phyloP scores from a whole-genome alignment of 192 early-diverging fungal genomes.

The Coemansia sp. region DNA sequence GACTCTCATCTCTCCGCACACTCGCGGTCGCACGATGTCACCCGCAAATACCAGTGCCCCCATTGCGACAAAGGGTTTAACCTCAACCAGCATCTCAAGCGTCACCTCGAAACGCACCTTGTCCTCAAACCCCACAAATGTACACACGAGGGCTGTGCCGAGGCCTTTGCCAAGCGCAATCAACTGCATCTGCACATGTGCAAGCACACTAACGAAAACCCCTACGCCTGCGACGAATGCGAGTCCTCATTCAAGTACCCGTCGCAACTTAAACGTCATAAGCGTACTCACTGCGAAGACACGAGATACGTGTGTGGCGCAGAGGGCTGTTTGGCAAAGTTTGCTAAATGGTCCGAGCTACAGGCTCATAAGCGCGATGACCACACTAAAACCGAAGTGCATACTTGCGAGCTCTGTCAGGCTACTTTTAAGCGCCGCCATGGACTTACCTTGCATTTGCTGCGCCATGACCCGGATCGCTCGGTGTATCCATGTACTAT shows the following conservation, averaged over 20 bases:
- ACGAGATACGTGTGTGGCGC: slow-evolving; percentile 47
- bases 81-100: slow-evolving; percentile 58
- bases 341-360: slow-evolving; percentile 57
- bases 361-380: slow-evolving; percentile 41
- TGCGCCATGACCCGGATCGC: slow-evolving; percentile 41
- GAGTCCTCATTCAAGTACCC: slow-evolving; percentile 43
- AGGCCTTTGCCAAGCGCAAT: slow-evolving; percentile 52
- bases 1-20: slow-evolving; percentile 39
- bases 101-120: slow-evolving; percentile 54
- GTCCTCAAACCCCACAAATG: slow-evolving; percentile 42
- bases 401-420: slow-evolving; percentile 36
- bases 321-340: slow-evolving; percentile 20
- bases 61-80: slow-evolving; percentile 46
- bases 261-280: slow-evolving; percentile 48
- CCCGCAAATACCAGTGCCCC: slow-evolving; percentile 33
- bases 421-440: slow-evolving; percentile 34
- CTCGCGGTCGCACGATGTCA: slow-evolving; percentile 21
- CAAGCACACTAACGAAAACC: slow-evolving; percentile 44
- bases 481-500: slow-evolving; percentile 33
- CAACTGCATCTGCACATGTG: slow-evolving; percentile 54
- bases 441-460: slow-evolving; percentile 29
- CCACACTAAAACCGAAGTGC: slow-evolving; percentile 25
- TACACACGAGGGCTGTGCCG: slow-evolving; percentile 26
- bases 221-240: slow-evolving; percentile 50
- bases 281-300: slow-evolving; percentile 21